Conservation (phyloP, 140 eudicot genomes). For the Eryngium alpinum region DNA sequence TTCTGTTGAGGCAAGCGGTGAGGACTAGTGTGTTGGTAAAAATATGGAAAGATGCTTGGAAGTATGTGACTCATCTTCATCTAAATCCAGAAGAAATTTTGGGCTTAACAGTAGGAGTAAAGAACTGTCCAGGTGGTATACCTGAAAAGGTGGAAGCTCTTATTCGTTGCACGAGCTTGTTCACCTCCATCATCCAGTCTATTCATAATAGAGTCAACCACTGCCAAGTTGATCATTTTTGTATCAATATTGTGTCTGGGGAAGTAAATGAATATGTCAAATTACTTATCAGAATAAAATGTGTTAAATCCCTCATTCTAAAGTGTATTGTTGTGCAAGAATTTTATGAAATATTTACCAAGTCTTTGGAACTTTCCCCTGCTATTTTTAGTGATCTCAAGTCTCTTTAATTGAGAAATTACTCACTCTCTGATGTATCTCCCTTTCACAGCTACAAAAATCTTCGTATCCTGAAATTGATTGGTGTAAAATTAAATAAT, state of each 20-base stretch:
- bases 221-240: constrained; percentile 4
- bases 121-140: not conserved
- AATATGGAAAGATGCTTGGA: constrained; percentile 9
- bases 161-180: not conserved
- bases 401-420: not conserved
- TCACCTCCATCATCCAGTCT: constrained; percentile 1
- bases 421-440: not conserved
- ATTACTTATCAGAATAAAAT: not conserved
- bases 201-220: not conserved
- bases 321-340: not conserved
- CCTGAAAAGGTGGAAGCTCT: too few relatives aligned
- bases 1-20: constrained; percentile 7
- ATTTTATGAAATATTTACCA: not conserved
- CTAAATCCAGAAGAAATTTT: not conserved
- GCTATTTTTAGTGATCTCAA: not conserved
- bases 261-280: not conserved
- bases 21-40: constrained; percentile 11
- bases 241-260: not conserved
- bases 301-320: not conserved
- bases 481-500: not conserved
- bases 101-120: not conserved
- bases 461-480: constrained; percentile 9
- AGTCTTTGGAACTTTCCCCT: not conserved
- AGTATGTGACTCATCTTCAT: constrained; percentile 6
- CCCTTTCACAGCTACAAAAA: constrained; percentile 3